Percentiles rank a stretch among this genome's conserved stretches.
Evolutionary conservation across 225 moss, liverwort and hornwort species (phyloP).

Genomic region (Anthoceros angustus): DNA sequence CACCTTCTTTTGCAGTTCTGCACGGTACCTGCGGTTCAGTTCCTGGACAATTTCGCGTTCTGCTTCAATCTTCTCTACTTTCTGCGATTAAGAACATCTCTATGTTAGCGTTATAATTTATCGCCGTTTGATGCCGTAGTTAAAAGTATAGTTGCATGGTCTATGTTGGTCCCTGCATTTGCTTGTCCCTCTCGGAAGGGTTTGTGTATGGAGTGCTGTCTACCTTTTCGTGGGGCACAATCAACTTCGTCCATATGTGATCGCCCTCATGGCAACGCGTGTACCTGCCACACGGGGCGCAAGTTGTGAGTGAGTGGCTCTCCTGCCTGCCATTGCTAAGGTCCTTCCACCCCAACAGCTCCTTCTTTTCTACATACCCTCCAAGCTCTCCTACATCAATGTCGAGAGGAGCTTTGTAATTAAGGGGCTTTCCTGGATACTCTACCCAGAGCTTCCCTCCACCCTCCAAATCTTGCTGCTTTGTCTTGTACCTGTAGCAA

Average conservation of each 20-base stretch:
- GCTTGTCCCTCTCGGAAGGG: not conserved
- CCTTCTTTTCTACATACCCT: not conserved
- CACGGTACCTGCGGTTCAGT: constrained; percentile 4
- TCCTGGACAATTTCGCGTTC: not conserved
- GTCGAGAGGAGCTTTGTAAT: not conserved
- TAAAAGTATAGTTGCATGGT: not conserved
- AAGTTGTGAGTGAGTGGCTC: not conserved
- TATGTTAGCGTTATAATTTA: not conserved
- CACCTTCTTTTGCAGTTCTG: constrained; percentile 1
- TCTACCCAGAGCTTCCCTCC: not conserved
- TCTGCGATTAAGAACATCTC: not conserved
- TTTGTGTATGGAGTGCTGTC: not conserved
- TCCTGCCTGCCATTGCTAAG: no score
- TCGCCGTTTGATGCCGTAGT: not conserved
- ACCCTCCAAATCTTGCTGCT: constrained; percentile 3
- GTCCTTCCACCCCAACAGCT: no score
- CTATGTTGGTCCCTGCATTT: not conserved
- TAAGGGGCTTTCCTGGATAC: not conserved
- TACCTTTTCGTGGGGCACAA: constrained; percentile 4
- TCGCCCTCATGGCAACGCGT: constrained; percentile 1
- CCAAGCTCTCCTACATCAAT: not conserved
- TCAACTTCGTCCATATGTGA: not conserved
- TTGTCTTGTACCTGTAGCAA: not conserved
- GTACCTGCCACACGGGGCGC: not conserved
- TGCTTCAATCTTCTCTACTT: constrained; percentile 1